Conservation (phyloP, 78 protist species). For the Andalucia godoyi region DNA sequence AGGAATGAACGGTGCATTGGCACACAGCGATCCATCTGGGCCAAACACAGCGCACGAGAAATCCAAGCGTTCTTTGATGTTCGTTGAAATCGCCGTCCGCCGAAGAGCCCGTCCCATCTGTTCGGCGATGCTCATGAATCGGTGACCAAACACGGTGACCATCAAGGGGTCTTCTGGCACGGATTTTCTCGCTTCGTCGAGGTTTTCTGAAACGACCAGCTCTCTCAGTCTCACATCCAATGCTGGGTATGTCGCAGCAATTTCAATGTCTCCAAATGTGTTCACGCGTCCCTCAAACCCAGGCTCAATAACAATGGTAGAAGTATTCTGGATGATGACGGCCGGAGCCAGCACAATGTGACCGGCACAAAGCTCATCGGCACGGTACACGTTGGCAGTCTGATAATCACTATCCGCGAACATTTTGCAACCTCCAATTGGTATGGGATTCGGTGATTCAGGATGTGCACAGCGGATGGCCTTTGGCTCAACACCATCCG, state of each 20-base stretch:
- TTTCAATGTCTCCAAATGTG: slow-evolving; percentile 48
- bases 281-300: slow-evolving; percentile 12
- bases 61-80: slow-evolving; percentile 89
- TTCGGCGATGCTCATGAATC: slow-evolving; percentile 94
- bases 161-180: slow-evolving; percentile 60
- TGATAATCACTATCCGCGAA: slow-evolving; percentile 33
- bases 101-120: slow-evolving; percentile 92
- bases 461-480: too few relatives aligned
- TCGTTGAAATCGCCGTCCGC: slow-evolving; percentile 78
- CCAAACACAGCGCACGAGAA: slow-evolving; percentile 87
- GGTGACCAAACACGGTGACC: slow-evolving; percentile 67
- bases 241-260: slow-evolving; percentile 4
- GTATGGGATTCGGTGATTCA: not conserved
- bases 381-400: slow-evolving; percentile 32
- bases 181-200: too few relatives aligned
- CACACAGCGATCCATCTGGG: slow-evolving; percentile 78
- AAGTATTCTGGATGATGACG: slow-evolving; percentile 43
- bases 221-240: not conserved
- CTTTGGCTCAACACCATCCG: not conserved
- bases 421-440: slow-evolving; percentile 5
- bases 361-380: slow-evolving; percentile 15
- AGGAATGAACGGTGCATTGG: slow-evolving; percentile 95
- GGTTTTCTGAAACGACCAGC: not conserved
- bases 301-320: slow-evolving; percentile 76
- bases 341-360: slow-evolving; percentile 63